Base-by-base conservation (phyloP, 257 asterid genomes). In the Echium plantagineum region DNA sequence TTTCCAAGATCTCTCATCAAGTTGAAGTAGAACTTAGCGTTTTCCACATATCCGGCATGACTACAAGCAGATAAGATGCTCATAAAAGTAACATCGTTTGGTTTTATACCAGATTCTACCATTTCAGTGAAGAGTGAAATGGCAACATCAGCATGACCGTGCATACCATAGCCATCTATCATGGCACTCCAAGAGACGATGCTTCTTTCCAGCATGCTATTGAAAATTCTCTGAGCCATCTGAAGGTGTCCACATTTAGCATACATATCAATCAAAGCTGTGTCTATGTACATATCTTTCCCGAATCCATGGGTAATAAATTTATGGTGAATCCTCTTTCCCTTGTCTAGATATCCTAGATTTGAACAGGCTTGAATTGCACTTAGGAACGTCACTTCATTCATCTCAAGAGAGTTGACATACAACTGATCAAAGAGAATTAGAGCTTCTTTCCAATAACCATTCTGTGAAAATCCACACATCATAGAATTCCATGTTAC, bases 401-500 rank as follows among this genome's bases (percentile, higher is more conserved):
- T 86, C 81, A 87, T 81, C 42, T 71, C 75, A 52, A 74, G 73
- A 62, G 35, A 47, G 63, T 59, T 73, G 1, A 71, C 56, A 49
- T 64, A 73, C 87, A 90, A 78, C 53, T 85, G 81, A 59, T 66
- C 71, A 46, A 85, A 90, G 46, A 90, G 86, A 17, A 62, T 21
- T 1, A 87, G 68, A 52, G 91, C 86, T 77, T 83, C 84, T 15
- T 72, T 66, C 18, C 81, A 75, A 73, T 66, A 76, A 21, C 96
- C 94, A 51, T 87, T 87, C 57, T 76, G 95, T 20, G 75, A 74
- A 59, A 87, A 76, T 46, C 98, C 94, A 64, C 86, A 85, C 67
- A 90, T 80, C 83, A 90, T 80, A 62, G 89, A 77, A 68, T 88
- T 90, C 98, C 96, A 87, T 15, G 89, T 67, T 17, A 87, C 83